Percentiles rank a stretch among this genome's conserved stretches.
phyloP scores from a whole-genome alignment of 495 filamentous ascomycete species.

The Aspergillus mulundensis region DNA sequence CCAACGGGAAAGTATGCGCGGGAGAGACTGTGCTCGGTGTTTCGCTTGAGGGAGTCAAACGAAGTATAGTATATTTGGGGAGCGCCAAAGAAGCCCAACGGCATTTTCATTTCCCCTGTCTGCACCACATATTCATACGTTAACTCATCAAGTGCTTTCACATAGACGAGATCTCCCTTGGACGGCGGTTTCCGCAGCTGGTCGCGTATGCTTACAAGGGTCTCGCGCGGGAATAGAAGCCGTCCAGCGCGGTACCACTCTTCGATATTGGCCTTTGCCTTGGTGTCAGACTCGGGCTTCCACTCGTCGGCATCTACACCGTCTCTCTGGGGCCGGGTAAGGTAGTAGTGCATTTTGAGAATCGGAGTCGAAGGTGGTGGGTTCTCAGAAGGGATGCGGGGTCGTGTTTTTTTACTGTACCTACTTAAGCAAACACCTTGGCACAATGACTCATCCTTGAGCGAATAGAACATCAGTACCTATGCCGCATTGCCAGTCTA shows the following conservation, averaged over 20 bases:
- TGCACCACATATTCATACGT: not conserved
- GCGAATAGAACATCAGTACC: too few relatives aligned
- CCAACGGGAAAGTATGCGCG: not conserved
- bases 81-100: too few relatives aligned
- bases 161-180: not conserved
- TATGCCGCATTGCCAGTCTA: too few relatives aligned
- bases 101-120: too few relatives aligned
- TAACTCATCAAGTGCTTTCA: not conserved
- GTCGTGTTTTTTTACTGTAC: too few relatives aligned
- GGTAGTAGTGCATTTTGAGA: too few relatives aligned
- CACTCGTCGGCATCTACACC: too few relatives aligned
- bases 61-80: not conserved
- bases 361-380: too few relatives aligned
- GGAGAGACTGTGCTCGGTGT: not conserved
- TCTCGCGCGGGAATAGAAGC: constrained; percentile 7
- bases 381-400: too few relatives aligned
- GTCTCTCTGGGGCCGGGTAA: too few relatives aligned
- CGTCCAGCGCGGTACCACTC: constrained; percentile 2
- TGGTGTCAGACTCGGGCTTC: not conserved
- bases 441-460: too few relatives aligned
- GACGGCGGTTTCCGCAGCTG: constrained; percentile 1
- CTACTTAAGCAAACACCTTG: too few relatives aligned
- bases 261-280: constrained; percentile 10
- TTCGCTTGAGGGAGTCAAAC: not conserved
- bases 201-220: constrained; percentile 1